A percentile compares a stretch with the other conserved stretches of the same genome.
These are phyloP conservation scores for Sporothrix luriei DNA, from an alignment of 2,329 filamentous ascomycete genomes.

Conservation along the genomic window DNA sequence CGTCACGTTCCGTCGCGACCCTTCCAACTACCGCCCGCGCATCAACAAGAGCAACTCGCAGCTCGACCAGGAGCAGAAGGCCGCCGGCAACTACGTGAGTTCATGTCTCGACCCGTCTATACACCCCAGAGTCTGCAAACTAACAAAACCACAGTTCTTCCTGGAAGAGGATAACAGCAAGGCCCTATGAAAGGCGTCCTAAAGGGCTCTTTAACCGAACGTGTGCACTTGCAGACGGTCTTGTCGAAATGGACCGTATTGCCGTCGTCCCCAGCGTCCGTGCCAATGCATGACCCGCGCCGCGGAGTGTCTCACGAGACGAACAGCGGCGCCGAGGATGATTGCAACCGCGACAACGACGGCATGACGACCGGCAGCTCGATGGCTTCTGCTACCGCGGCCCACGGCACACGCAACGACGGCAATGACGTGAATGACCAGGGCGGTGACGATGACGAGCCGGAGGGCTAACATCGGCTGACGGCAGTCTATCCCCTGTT, in stretches of 20 bases:
- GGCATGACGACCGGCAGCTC: background rate
- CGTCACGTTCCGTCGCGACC: conserved; percentile 97
- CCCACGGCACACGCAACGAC: background rate
- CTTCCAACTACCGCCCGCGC: conserved; percentile 91
- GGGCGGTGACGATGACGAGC: conserved; percentile 65
- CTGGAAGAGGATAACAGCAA: conserved; percentile 71
- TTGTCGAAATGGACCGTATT: background rate
- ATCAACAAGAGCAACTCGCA: conserved; percentile 98
- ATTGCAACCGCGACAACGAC: conserved; percentile 33
- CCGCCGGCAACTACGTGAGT: conserved; percentile 85
- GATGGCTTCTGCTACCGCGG: background rate
- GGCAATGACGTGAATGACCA: conserved; percentile 40
- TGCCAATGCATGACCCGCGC: conserved; percentile 29
- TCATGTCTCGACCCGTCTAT: background rate
- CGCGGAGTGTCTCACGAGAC: conserved; percentile 15
- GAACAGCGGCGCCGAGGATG: conserved; percentile 41
- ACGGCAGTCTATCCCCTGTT: conserved; percentile 69
- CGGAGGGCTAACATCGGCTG: conserved; percentile 62
- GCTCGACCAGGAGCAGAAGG: conserved; percentile 96
- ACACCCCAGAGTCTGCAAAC: background rate
- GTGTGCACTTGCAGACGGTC: background rate
- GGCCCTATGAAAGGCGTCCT: conserved; percentile 64
- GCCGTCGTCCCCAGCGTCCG: background rate
- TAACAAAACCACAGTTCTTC: conserved; percentile 70
- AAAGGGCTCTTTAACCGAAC: conserved; percentile 44